Evolutionary conservation across 2,329 filamentous ascomycete genomes (phyloP).

Genomic region (Cyphellophora europaea): DNA sequence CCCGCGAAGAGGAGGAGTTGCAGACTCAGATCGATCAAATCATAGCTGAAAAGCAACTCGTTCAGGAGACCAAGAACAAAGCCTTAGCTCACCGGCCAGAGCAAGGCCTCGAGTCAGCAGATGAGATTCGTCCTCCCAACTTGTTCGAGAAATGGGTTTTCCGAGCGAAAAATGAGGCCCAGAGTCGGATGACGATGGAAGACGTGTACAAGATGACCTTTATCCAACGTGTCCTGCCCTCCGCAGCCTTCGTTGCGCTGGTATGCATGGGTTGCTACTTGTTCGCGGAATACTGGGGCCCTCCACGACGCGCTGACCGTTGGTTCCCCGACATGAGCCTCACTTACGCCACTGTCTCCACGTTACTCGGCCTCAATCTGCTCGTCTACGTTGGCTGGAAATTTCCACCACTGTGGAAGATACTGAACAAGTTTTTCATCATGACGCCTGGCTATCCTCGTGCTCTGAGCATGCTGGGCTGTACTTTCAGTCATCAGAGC

Average conservation of each 20-base stretch:
- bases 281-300: conserved; percentile 39
- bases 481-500: conserved; percentile 48
- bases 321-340: conserved; percentile 41
- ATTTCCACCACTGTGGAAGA: conserved; percentile 42
- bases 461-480: conserved; percentile 42
- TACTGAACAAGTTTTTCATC: conserved; percentile 49
- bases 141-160: conserved; percentile 18
- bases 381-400: conserved; percentile 44
- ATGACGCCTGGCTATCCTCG: conserved; percentile 43
- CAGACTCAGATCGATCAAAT: conserved; percentile 43
- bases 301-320: conserved; percentile 37
- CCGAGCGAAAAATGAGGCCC: conserved; percentile 12
- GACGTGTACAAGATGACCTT: conserved; percentile 12
- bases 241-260: conserved; percentile 29
- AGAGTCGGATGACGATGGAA: conserved; percentile 14
- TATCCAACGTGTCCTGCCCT: conserved; percentile 36
- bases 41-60: conserved; percentile 33
- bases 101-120: conserved; percentile 14
- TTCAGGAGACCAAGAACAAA: conserved; percentile 22
- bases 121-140: conserved; percentile 17
- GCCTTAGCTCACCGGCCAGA: conserved; percentile 14
- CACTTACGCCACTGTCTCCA: conserved; percentile 41
- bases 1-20: conserved; percentile 36
- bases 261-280: conserved; percentile 31
- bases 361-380: conserved; percentile 41